These are phyloP conservation scores for Blastomyces gilchristii DNA, from an alignment of 2,329 filamentous ascomycete species.

Conservation along the genomic window DNA sequence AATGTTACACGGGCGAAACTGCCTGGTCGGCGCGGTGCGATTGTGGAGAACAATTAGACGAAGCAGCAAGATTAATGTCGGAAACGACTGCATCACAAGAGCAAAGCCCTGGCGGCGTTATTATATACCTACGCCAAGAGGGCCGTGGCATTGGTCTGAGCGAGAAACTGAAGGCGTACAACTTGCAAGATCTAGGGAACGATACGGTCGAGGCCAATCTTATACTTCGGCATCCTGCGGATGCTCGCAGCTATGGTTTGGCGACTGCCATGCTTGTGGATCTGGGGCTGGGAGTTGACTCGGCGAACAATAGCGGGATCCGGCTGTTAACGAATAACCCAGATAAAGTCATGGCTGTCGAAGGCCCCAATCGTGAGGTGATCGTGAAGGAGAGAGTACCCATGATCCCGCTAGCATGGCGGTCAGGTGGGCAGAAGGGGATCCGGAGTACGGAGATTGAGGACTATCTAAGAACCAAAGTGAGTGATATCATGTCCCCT, in stretches of 20 bases:
- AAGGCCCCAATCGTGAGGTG: slow-evolving; percentile 81
- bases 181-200: slow-evolving; percentile 90
- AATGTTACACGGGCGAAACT: slow-evolving; percentile 97
- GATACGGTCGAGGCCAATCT: slow-evolving; percentile 97
- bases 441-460: slow-evolving; percentile 83
- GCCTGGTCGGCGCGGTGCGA: slow-evolving; percentile 97
- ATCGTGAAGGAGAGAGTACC: slow-evolving; percentile 80
- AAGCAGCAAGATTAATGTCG: slow-evolving; percentile 82
- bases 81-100: slow-evolving; percentile 28
- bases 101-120: slow-evolving; percentile 65
- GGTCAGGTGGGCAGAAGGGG: slow-evolving; percentile 62
- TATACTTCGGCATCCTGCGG: slow-evolving; percentile 79
- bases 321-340: slow-evolving; percentile 91
- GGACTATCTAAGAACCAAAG: slow-evolving; percentile 90
- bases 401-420: slow-evolving; percentile 94
- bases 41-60: slow-evolving; percentile 94
- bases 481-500: slow-evolving; percentile 32
- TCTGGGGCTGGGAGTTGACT: slow-evolving; percentile 58
- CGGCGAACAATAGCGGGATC: slow-evolving; percentile 40
- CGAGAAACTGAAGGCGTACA: slow-evolving; percentile 96
- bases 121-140: slow-evolving; percentile 92
- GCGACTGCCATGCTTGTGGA: slow-evolving; percentile 90
- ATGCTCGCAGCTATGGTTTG: slow-evolving; percentile 89
- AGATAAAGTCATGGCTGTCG: slow-evolving; percentile 88
- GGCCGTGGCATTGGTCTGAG: slow-evolving; percentile 88